Evolutionary conservation across 495 filamentous ascomycete genomes (phyloP), one percentile per base, ranked within the genome.

Genomic region (Halenospora varia): DNA sequence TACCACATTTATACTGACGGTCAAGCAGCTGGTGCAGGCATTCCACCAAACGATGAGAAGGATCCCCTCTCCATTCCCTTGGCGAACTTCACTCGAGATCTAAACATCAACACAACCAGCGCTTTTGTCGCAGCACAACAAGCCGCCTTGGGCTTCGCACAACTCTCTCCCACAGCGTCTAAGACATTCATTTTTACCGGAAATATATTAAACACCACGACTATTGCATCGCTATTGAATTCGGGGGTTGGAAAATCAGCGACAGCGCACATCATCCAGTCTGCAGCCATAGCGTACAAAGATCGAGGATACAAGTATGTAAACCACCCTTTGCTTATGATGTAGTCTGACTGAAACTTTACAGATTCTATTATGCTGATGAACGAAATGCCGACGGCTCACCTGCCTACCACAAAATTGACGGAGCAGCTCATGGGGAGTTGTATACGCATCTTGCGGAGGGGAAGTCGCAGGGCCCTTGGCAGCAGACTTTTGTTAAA

Each of bases 101-200:
- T 75, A n/a, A 65, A 49, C 20, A 68, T 79, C 60, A 80, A 79
- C 62, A 72, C 68, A 1, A 70, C 62, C n/a, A 75, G 71, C 52
- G 70, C 66, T 15, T 75, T 75, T 53, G 69, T 70, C 11, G 76
- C 75, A 20, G 75, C 75, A 8, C 69, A 77, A 57, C 66, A 77
- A 57, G 74, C 77, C 9, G 72, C 65, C 18, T 18, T 63, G 2
- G 66, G 60, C 26, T 79, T 79, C 51, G 64, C 39, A 24, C 20
- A 70, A 41, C 72, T 79, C 13, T 71, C 72, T 19, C 63, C 53
- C 0, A 50, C 57, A 19, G 70, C 66, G 25, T 62, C 75, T 10
- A 69, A 60, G 45, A 75, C 75, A 1, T 81, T 81, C 61, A 75
- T 79, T 51, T 78, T 70, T 57, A 78, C 76, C 11, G 77, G 77